Percentiles rank a stretch among this genome's conserved stretches.
phyloP scores from a whole-genome alignment of 2,329 filamentous ascomycete genomes.

The Cercospora sojina region DNA sequence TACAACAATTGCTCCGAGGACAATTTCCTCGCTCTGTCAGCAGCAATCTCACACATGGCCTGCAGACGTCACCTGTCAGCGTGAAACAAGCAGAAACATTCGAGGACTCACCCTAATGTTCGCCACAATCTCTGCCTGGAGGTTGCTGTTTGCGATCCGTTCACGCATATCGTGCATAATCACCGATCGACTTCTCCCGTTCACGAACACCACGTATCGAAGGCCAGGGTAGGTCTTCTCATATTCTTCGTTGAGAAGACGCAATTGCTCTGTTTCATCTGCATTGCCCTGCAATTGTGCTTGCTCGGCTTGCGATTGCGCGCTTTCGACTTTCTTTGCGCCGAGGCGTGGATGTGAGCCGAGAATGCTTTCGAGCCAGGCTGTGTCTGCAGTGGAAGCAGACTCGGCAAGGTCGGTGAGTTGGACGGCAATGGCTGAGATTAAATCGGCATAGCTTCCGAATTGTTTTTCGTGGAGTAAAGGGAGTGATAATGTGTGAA shows the following conservation, averaged over 20 bases:
- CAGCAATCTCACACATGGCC: conserved; percentile 92
- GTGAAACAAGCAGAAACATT: conserved; percentile 9
- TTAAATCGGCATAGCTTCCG: conserved; percentile 66
- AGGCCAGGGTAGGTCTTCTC: conserved; percentile 78
- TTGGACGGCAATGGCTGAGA: conserved; percentile 63
- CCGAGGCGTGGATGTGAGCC: conserved; percentile 81
- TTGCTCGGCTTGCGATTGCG: conserved; percentile 78
- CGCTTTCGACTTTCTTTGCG: conserved; percentile 77
- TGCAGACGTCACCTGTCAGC: conserved; percentile 40
- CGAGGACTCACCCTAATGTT: conserved; percentile 65
- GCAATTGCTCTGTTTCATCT: conserved; percentile 59
- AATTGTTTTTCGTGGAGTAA: conserved; percentile 62
- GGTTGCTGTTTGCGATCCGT: conserved; percentile 68
- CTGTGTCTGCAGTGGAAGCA: conserved; percentile 50
- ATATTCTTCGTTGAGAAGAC: conserved; percentile 70
- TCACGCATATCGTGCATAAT: conserved; percentile 80
- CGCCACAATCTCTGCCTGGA: conserved; percentile 66
- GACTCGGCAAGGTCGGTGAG: conserved; percentile 61
- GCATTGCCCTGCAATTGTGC: conserved; percentile 62
- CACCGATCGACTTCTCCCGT: conserved; percentile 68
- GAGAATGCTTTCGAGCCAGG: conserved; percentile 68
- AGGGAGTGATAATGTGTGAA: conserved; percentile 71
- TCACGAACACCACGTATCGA: conserved; percentile 89
- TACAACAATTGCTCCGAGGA: conserved; percentile 1
- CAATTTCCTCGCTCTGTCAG: conserved; percentile 71